Percentiles rank a stretch among this genome's conserved stretches.
These are phyloP conservation scores for Gryganskiella cystojenkinii DNA, from an alignment of 192 early-diverging fungal genomes.

Conservation along the genomic window DNA sequence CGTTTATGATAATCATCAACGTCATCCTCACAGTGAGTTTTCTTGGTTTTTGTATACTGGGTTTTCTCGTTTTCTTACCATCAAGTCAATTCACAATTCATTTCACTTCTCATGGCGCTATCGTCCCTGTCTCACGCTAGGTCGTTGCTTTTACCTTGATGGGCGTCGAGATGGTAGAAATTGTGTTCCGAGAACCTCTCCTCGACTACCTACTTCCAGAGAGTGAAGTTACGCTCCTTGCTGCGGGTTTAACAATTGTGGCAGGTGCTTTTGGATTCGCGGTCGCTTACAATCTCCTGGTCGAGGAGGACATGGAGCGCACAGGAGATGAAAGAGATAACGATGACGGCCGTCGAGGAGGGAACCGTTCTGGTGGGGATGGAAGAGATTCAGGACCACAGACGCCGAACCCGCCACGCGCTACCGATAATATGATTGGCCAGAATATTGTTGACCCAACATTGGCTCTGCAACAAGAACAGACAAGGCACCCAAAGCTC, in stretches of 20 bases:
- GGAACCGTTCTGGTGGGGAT: slow-evolving; percentile 14
- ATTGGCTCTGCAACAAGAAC: slow-evolving; percentile 1
- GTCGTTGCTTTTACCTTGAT: slow-evolving; percentile 18
- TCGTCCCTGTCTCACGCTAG: slow-evolving; percentile 6
- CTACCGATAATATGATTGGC: neutral
- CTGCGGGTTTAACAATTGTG: slow-evolving; percentile 23
- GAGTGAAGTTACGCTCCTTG: slow-evolving; percentile 12
- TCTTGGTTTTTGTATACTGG: neutral
- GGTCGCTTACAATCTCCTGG: slow-evolving; percentile 37
- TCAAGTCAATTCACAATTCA: neutral
- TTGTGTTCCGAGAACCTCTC: slow-evolving; percentile 28
- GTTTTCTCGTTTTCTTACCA: neutral
- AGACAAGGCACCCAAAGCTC: slow-evolving; percentile 16
- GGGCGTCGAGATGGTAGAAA: slow-evolving; percentile 31
- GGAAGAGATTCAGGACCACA: slow-evolving; percentile 19
- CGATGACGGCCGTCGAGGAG: neutral
- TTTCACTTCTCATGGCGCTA: neutral
- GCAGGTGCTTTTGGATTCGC: slow-evolving; percentile 29
- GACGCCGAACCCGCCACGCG: neutral
- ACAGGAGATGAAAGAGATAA: neutral
- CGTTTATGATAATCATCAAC: slow-evolving; percentile 21
- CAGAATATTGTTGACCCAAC: slow-evolving; percentile 4
- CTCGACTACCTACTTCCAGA: slow-evolving; percentile 35
- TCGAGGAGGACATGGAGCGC: slow-evolving; percentile 12
- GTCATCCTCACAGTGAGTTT: slow-evolving; percentile 21